phyloP scores from a whole-genome alignment of 305 asterid genomes.

The Solanum hybrid region DNA sequence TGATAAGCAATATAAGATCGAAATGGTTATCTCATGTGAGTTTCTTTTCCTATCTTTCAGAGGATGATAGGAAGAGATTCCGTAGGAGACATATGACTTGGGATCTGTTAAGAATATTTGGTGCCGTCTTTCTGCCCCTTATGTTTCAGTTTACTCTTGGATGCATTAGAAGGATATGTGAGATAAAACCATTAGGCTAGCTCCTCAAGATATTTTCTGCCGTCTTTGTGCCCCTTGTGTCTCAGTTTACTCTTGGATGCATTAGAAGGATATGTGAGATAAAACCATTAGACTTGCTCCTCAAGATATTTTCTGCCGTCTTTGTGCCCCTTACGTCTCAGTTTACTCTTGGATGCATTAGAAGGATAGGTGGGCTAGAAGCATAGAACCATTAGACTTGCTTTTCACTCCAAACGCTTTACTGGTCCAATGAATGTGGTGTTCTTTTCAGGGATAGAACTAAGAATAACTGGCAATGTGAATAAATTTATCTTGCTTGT shows the following conservation, averaged over 20 bases:
- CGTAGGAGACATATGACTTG: background rate
- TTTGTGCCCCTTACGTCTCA: background rate
- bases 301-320: background rate
- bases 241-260: background rate
- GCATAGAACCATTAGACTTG: background rate
- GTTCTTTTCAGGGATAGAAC: background rate
- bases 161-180: background rate
- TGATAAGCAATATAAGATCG: background rate
- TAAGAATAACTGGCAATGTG: slow-evolving; percentile 2
- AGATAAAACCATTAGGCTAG: background rate
- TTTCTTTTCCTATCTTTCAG: background rate
- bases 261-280: background rate
- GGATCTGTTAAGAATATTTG: background rate
- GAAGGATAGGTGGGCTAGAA: background rate
- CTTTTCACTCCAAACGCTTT: background rate
- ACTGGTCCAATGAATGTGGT: background rate
- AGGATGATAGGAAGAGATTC: background rate
- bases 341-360: background rate
- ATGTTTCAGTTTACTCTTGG: background rate
- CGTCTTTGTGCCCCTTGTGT: background rate
- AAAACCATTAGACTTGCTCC: background rate
- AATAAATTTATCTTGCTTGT: background rate
- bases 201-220: background rate
- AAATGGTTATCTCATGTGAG: background rate
- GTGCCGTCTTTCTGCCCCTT: background rate